Percentiles rank a stretch among this genome's conserved stretches.
These are phyloP conservation scores for Zymoseptoria brevis DNA, from an alignment of 2,329 filamentous ascomycete genomes.

Conservation along the genomic window DNA sequence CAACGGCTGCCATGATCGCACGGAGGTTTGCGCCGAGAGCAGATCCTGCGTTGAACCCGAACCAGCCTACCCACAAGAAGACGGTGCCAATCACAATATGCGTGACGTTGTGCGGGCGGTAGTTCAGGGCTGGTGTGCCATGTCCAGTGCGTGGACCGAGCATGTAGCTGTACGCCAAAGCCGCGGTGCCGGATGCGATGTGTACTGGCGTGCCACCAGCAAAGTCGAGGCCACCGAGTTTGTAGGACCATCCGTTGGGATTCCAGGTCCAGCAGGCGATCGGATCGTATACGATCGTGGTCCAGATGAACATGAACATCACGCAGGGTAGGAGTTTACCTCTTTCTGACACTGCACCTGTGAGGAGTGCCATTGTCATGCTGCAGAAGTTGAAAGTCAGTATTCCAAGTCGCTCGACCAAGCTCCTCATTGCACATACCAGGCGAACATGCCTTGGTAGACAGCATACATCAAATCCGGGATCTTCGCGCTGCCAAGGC, in stretches of 20 bases:
- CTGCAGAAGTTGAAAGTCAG: background rate
- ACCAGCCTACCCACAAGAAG: conserved; percentile 80
- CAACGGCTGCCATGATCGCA: conserved; percentile 76
- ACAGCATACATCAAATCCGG: conserved; percentile 80
- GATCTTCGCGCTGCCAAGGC: conserved; percentile 62
- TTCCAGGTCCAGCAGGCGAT: conserved; percentile 98
- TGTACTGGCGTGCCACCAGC: conserved; percentile 87
- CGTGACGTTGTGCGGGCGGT: conserved; percentile 85
- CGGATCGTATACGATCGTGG: conserved; percentile 81
- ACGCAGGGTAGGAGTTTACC: conserved; percentile 82
- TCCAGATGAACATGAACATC: conserved; percentile 90
- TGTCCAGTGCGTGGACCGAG: conserved; percentile 78
- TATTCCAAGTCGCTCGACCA: background rate
- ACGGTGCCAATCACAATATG: conserved; percentile 88
- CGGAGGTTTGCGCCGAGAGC: conserved; percentile 69
- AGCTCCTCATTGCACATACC: conserved; percentile 19
- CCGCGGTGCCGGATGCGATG: conserved; percentile 76
- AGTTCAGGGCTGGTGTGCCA: conserved; percentile 81
- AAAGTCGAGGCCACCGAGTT: conserved; percentile 77
- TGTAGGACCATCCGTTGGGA: conserved; percentile 66
- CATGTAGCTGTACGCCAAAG: conserved; percentile 85
- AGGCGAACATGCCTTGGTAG: conserved; percentile 83
- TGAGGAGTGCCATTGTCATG: conserved; percentile 78
- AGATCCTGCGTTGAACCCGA: conserved; percentile 94
- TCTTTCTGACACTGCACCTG: conserved; percentile 77